Evolutionary conservation across 75 land plant genomes (phyloP), one percentile per base, ranked within the genome.

Genomic region (Cupressus sempervirens): DNA sequence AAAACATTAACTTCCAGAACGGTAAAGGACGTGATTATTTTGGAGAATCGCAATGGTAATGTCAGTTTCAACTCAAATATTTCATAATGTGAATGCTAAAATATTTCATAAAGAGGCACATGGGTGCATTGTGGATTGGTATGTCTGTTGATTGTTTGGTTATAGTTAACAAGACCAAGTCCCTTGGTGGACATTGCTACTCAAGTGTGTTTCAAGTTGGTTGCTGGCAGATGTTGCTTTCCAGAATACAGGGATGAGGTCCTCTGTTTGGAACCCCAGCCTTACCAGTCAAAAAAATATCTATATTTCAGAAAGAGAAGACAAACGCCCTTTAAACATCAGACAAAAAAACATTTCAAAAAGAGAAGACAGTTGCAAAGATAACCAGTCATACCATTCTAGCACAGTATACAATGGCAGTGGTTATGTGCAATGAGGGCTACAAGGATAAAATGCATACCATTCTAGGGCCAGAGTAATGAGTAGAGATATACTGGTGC

Each of bases 381-480:
- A 23, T 43, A 41, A 26, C 81, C 52, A 23, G 9, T n/a, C 32
- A n/a, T 6, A 13, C 29, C 26, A 41, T 26, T 40, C 50, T 20
- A 67, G 18, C n/a, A 83, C 11, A 30, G 83, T 32, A 53, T 48
- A 82, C 30, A 30, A 18, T 9, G 83, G 34, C 35, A 20, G 30
- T n/a, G 15, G 74, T 72, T 72, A 30, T 72, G 32, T 79, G 50
- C 81, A 41, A 79, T 45, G 23, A 86, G 86, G 32, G n/a, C 40
- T 46, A 68, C n/a, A 58, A 30, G 77, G 80, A 9, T n/a, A 35
- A 70, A 79, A 26, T 1, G 36, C 8, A 23, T 84, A 90, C 92
- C 92, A 91, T 90, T 74, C 92, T 83, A 45, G 86, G 91, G 32
- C 89, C 88, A 35, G 87, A 90, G 82, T 91, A 91, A 84, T 91